Evolutionary conservation across 1,284 basidiomycete species (phyloP).

Genomic region (Filobasidium uniguttulatum): DNA sequence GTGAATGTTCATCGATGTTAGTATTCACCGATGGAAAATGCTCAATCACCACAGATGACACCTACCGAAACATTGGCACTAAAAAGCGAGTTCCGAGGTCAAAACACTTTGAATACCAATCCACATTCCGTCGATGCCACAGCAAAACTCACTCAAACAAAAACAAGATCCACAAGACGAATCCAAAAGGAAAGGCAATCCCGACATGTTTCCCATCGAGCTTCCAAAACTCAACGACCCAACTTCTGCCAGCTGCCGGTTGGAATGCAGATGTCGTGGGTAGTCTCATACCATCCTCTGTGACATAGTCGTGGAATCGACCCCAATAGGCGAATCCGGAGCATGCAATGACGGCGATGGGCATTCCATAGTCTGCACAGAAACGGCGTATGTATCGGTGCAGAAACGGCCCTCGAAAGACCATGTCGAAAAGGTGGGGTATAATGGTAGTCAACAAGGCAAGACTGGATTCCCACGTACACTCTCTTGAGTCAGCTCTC

Average conservation of each 20-base stretch:
- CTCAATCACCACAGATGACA: slow-evolving; percentile 37
- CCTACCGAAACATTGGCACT: slow-evolving; percentile 33
- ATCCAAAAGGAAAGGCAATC: slow-evolving; percentile 45
- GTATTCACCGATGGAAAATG: too few species aligned
- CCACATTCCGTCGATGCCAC: not conserved
- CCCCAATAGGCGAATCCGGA: slow-evolving; percentile 77
- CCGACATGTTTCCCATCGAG: slow-evolving; percentile 80
- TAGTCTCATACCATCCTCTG: slow-evolving; percentile 50
- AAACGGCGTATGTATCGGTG: slow-evolving; percentile 60
- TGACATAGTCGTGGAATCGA: slow-evolving; percentile 44
- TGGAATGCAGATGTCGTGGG: slow-evolving; percentile 57
- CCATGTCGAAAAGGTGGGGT: slow-evolving; percentile 56
- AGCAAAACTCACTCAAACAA: slow-evolving; percentile 32
- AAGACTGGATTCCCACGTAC: slow-evolving; percentile 40
- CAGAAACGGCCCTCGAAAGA: slow-evolving; percentile 52
- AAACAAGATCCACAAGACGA: slow-evolving; percentile 40
- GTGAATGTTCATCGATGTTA: too few species aligned
- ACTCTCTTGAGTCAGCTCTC: not conserved
- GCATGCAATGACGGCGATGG: slow-evolving; percentile 58
- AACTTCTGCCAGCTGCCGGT: slow-evolving; percentile 58
- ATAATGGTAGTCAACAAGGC: slow-evolving; percentile 60
- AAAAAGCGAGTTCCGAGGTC: too few species aligned
- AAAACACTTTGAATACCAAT: too few species aligned
- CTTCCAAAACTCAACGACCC: slow-evolving; percentile 87
- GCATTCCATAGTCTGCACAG: slow-evolving; percentile 77